A percentile compares a stretch with the other conserved stretches of the same genome.
phyloP scores from a whole-genome alignment of 495 filamentous ascomycete genomes.

The Tuber brumale region DNA sequence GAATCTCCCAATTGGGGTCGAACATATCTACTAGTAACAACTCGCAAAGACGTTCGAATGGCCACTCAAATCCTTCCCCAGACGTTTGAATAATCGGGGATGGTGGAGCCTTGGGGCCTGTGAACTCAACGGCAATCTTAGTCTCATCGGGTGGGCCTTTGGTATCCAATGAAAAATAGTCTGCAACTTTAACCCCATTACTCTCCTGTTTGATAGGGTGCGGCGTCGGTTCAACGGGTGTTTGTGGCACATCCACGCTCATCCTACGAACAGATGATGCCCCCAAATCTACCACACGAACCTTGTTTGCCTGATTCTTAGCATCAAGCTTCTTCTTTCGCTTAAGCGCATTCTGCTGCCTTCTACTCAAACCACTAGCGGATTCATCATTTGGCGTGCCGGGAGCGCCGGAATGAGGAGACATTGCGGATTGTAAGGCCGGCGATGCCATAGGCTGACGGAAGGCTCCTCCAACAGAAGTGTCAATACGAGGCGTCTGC shows the following conservation, averaged over 20 bases:
- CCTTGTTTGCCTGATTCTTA: slow-evolving; percentile 75
- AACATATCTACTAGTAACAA: slow-evolving; percentile 88
- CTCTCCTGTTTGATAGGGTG: slow-evolving; percentile 60
- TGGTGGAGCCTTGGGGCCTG: slow-evolving; percentile 62
- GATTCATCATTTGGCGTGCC: slow-evolving; percentile 56
- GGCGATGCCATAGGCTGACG: slow-evolving; percentile 42
- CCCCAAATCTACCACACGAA: slow-evolving; percentile 72
- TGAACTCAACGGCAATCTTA: slow-evolving; percentile 93
- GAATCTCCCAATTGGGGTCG: slow-evolving; percentile 88
- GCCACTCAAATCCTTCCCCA: slow-evolving; percentile 79
- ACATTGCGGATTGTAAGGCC: slow-evolving; percentile 46
- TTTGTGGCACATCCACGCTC: slow-evolving; percentile 52
- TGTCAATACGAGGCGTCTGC: slow-evolving; percentile 41
- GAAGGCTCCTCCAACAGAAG: slow-evolving; percentile 39
- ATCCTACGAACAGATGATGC: slow-evolving; percentile 55
- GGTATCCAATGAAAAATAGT: slow-evolving; percentile 81
- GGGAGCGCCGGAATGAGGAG: slow-evolving; percentile 47
- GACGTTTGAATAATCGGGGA: slow-evolving; percentile 53
- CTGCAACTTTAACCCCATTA: slow-evolving; percentile 51
- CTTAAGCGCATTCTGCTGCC: slow-evolving; percentile 90
- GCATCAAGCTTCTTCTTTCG: slow-evolving; percentile 79
- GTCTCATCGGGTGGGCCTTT: slow-evolving; percentile 72
- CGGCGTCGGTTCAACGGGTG: slow-evolving; percentile 52
- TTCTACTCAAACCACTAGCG: slow-evolving; percentile 63
- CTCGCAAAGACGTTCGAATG: slow-evolving; percentile 87